Evolutionary conservation across 1,139 yeast genomes (phyloP), one percentile per base, ranked within the genome.

Genomic region (Geotrichum restrictum): DNA sequence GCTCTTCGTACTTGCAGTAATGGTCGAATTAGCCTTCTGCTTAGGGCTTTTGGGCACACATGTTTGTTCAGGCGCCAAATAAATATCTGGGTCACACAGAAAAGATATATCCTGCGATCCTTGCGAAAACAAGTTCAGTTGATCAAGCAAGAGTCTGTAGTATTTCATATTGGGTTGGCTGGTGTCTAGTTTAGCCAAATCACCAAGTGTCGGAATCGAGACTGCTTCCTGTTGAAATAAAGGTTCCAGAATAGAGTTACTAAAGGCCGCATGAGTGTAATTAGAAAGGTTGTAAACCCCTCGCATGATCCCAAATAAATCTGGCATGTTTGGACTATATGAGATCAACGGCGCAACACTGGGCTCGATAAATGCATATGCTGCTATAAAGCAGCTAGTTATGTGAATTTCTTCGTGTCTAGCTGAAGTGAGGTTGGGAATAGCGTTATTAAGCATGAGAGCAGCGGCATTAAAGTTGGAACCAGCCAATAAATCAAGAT

Each of bases 291-390:
- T 45, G 36, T 45, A 51, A 2, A 24, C 16, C 31, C 53, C 52
- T 24, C 53, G 40, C 37, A 52, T 14, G 7, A 52, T 45, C 4
- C 52, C 53, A 49, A 48, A 45, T 18, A 52, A 31, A 22, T 52
- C 55, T 4, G 55, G 55, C 22, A 29, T n/a, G 16, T 36, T 10
- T 18, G 29, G 51, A 36, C 24, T 34, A 2, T 18, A n/a, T 13
- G 49, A 48, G 11, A 42, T 46, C 19, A 44, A 29, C 13, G 47
- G 55, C 10, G 43, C 52, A 21, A 40, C 33, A 11, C 24, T 40
- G 3, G 55, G 49, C 16, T 52, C 55, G 7, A 42, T 19, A 16
- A 52, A 24, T 2, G 55, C 48, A 44, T 41, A 52, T 10, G 49
- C 51, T 6, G 52, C 55, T 22, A 52, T 37, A 11, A 52, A 45